Conservation (phyloP, 805 yeast genomes). For the Diddensiella caesifluorescens region DNA sequence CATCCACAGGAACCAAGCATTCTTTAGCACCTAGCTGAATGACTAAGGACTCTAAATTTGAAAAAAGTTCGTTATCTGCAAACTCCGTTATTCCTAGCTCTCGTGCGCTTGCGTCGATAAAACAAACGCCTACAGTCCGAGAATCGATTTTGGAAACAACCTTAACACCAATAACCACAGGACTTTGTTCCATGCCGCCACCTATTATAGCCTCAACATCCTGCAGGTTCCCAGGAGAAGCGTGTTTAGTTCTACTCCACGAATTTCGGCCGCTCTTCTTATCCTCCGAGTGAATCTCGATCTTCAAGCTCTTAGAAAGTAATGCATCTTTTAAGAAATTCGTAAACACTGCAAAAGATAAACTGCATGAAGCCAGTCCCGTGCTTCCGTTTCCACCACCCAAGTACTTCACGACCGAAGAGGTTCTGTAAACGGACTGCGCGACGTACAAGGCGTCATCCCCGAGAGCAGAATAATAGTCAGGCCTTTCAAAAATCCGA, state of each 20-base stretch:
- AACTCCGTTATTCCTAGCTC: slow-evolving; percentile 72
- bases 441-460: slow-evolving; percentile 81
- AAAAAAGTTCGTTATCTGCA: slow-evolving; percentile 78
- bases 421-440: slow-evolving; percentile 76
- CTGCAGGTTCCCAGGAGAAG: slow-evolving; percentile 88
- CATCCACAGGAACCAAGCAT: slow-evolving; percentile 54
- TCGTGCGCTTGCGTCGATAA: slow-evolving; percentile 65
- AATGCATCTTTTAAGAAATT: slow-evolving; percentile 61
- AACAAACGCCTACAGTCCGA: slow-evolving; percentile 67
- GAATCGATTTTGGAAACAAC: slow-evolving; percentile 38
- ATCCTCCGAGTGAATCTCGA: slow-evolving; percentile 62
- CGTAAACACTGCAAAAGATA: slow-evolving; percentile 68
- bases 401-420: slow-evolving; percentile 61
- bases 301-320: slow-evolving; percentile 64
- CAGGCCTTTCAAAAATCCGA: slow-evolving; percentile 75
- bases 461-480: slow-evolving; percentile 69
- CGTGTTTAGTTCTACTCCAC: slow-evolving; percentile 54
- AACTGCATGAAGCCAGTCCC: slow-evolving; percentile 58
- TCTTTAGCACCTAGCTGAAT: slow-evolving; percentile 90
- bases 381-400: slow-evolving; percentile 36
- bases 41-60: slow-evolving; percentile 78
- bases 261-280: slow-evolving; percentile 29
- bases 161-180: slow-evolving; percentile 53
- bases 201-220: slow-evolving; percentile 67
- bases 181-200: slow-evolving; percentile 39